These are phyloP conservation scores for Aspergillus persii DNA, from an alignment of 2,329 filamentous ascomycete species.

Conservation along the genomic window DNA sequence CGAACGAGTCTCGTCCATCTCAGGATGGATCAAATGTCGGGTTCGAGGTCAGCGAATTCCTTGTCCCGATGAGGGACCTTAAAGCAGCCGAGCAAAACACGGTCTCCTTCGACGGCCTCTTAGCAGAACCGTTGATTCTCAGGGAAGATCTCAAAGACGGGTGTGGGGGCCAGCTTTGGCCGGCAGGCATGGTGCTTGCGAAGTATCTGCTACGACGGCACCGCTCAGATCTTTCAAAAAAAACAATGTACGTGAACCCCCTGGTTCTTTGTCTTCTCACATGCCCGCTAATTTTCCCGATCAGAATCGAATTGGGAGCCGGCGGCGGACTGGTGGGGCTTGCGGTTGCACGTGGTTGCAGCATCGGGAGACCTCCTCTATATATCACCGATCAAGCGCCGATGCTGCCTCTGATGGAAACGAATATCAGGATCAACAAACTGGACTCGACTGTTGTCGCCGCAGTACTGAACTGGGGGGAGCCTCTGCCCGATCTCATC, in stretches of 20 bases:
- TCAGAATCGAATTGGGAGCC: constrained; percentile 83
- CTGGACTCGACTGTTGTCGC: constrained; percentile 64
- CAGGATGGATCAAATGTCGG: constrained; percentile 26
- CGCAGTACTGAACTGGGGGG: constrained; percentile 75
- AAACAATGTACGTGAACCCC: constrained; percentile 66
- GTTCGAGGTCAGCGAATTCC: constrained; percentile 52
- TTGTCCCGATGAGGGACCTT: constrained; percentile 54
- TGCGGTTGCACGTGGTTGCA: constrained; percentile 57
- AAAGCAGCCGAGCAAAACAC: constrained; percentile 53
- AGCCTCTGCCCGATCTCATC: constrained; percentile 39
- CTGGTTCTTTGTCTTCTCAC: background rate
- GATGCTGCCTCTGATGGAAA: constrained; percentile 82
- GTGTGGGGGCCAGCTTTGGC: constrained; percentile 93
- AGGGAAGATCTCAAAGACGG: constrained; percentile 84
- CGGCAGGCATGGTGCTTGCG: constrained; percentile 82
- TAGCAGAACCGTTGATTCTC: constrained; percentile 67
- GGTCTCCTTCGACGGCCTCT: constrained; percentile 69
- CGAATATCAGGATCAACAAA: constrained; percentile 80
- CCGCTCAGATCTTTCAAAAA: constrained; percentile 58
- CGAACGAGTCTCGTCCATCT: constrained; percentile 11
- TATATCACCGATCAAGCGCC: constrained; percentile 82
- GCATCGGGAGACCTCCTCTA: constrained; percentile 54
- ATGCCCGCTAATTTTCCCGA: background rate
- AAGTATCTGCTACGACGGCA: constrained; percentile 82
- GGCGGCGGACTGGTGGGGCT: constrained; percentile 82